A percentile compares a stretch with the other conserved stretches of the same genome.
These are phyloP conservation scores for Murraya koenigii DNA, from an alignment of 345 rosid genomes.

Conservation along the genomic window DNA sequence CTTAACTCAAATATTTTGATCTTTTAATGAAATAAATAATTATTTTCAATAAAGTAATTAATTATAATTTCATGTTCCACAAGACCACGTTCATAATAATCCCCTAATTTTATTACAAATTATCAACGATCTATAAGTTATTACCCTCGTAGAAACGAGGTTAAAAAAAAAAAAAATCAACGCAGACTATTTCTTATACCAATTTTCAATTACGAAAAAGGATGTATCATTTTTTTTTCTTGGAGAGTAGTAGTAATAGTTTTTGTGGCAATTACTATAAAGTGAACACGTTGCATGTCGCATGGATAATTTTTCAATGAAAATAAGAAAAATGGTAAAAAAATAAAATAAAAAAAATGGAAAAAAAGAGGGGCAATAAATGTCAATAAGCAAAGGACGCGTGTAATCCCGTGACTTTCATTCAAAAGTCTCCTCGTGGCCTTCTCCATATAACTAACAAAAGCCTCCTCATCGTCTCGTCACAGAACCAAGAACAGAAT, in stretches of 20 bases:
- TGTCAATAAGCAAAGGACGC: conserved; percentile 36
- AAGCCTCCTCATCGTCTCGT: not conserved
- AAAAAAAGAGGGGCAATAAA: conserved; percentile 15
- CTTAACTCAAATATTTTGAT: too few species aligned
- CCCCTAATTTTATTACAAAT: too few species aligned
- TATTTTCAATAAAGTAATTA: not conserved
- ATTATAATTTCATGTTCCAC: not conserved
- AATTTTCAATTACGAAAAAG: too few species aligned
- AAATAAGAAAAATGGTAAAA: not conserved
- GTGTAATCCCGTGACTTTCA: conserved; percentile 40
- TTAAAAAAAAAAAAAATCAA: too few species aligned
- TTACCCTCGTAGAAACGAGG: too few species aligned
- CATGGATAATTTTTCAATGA: not conserved
- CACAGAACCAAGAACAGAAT: not conserved
- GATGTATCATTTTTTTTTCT: too few species aligned
- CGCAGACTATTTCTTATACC: too few species aligned
- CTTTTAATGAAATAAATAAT: not conserved
- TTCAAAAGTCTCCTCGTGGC: conserved; percentile 20
- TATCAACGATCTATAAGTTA: too few species aligned
- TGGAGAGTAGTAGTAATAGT: too few species aligned
- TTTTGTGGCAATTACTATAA: too few species aligned
- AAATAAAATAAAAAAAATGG: not conserved
- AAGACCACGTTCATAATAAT: too few species aligned
- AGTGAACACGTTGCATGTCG: not conserved
- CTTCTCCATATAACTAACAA: not conserved